Evolutionary conservation across 495 filamentous ascomycete genomes (phyloP).

Genomic region (Sordaria brevicollis): DNA sequence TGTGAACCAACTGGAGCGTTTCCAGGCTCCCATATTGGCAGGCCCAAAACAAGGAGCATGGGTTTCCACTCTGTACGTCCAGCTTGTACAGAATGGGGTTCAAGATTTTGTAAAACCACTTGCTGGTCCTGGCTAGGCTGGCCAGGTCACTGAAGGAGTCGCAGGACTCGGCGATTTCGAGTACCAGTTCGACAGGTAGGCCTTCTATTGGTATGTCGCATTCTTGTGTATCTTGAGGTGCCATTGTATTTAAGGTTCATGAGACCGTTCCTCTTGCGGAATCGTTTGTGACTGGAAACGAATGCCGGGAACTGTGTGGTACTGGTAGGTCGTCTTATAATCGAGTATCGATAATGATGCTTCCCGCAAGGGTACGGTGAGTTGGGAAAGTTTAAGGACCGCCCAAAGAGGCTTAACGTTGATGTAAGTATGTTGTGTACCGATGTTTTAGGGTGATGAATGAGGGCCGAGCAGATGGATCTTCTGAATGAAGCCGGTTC

Average conservation of each 20-base stretch:
- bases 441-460: not conserved
- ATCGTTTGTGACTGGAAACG: not conserved
- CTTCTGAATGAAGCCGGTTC: not conserved
- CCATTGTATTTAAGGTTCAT: not conserved
- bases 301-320: not conserved
- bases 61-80: not conserved
- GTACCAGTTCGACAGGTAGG: constrained; percentile 1
- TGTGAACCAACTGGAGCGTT: not conserved
- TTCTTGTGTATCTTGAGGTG: not conserved
- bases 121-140: not conserved
- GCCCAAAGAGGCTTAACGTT: not conserved
- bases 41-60: constrained; percentile 2
- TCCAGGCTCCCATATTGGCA: not conserved
- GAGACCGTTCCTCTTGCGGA: not conserved
- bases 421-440: not conserved
- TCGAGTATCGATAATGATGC: not conserved
- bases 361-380: not conserved
- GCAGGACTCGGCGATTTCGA: constrained; percentile 5
- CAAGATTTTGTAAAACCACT: not conserved
- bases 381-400: not conserved
- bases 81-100: constrained; percentile 5
- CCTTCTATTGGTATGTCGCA: not conserved
- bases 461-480: not conserved
- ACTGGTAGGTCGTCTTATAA: not conserved
- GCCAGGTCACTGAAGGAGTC: not conserved